Conservation (phyloP, 2,329 filamentous ascomycete genomes). For the Neospermospora avenae region DNA sequence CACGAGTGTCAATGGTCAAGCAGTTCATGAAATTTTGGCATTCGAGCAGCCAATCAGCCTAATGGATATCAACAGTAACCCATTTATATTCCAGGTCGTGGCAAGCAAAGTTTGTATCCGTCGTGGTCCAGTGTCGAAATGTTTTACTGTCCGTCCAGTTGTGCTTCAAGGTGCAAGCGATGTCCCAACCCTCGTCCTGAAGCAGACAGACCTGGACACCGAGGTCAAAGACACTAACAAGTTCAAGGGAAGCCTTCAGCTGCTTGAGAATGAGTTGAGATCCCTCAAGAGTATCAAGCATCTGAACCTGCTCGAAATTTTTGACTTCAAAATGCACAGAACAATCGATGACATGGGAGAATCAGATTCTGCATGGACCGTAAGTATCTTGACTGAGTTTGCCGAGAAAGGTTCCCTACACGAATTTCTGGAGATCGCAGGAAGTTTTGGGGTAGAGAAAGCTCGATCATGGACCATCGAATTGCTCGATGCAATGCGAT, state of each 20-base stretch:
- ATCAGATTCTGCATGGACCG: conserved; percentile 56
- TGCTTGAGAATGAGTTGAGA: conserved; percentile 73
- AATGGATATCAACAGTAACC: conserved; percentile 60
- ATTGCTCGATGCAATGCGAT: conserved; percentile 82
- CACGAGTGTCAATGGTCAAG: conserved; percentile 34
- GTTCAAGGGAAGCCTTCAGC: conserved; percentile 73
- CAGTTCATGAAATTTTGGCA: conserved; percentile 43
- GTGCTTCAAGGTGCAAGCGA: conserved; percentile 46
- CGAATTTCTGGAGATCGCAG: conserved; percentile 77
- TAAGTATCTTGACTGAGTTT: conserved; percentile 72
- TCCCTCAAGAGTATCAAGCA: conserved; percentile 72
- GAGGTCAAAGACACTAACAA: conserved; percentile 55
- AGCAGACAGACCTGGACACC: conserved; percentile 61
- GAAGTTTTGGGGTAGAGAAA: conserved; percentile 68
- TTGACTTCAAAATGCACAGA: conserved; percentile 75
- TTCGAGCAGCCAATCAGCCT: conserved; percentile 67
- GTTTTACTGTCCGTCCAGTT: conserved; percentile 71
- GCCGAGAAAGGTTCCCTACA: conserved; percentile 80
- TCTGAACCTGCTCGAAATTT: conserved; percentile 70
- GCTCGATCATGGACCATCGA: conserved; percentile 90
- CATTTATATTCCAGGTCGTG: conserved; percentile 67
- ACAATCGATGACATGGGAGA: conserved; percentile 55
- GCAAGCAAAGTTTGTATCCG: conserved; percentile 65
- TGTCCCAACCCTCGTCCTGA: conserved; percentile 65
- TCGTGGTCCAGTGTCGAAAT: conserved; percentile 62